Conservation (phyloP, 192 early-diverging fungal species). For the Physocladia obscura region DNA sequence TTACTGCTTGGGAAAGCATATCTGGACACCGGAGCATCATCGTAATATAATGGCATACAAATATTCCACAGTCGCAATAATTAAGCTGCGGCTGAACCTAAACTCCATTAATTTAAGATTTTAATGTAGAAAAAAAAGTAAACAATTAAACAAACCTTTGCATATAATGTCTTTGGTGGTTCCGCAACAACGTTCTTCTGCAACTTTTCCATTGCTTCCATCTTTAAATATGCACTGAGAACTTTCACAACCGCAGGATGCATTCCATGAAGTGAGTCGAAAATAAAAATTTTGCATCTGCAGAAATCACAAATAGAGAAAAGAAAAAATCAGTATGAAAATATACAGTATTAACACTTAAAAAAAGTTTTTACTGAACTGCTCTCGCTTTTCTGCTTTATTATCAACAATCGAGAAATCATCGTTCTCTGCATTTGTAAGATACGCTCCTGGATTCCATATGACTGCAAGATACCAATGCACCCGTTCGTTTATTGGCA, state of each 20-base stretch:
- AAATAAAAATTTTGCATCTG: slow-evolving; percentile 54
- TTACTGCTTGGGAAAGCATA: neutral
- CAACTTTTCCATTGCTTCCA: slow-evolving; percentile 50
- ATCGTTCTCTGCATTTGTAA: slow-evolving; percentile 12
- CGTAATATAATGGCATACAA: slow-evolving; percentile 75
- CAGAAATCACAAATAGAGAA: neutral
- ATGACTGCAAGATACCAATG: slow-evolving; percentile 90
- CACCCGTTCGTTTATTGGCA: slow-evolving; percentile 83
- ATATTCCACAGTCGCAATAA: slow-evolving; percentile 83
- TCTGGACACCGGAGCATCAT: slow-evolving; percentile 58
- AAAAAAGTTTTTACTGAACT: no score
- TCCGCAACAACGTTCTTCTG: neutral
- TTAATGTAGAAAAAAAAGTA: no score
- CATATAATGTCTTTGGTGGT: no score
- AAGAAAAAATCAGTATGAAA: no score
- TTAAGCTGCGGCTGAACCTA: slow-evolving; percentile 76
- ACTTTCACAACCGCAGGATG: slow-evolving; percentile 44
- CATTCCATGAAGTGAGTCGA: slow-evolving; percentile 62
- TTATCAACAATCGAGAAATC: slow-evolving; percentile 16
- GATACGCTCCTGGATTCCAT: slow-evolving; percentile 59
- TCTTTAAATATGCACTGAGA: slow-evolving; percentile 41
- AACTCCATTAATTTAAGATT: slow-evolving; percentile 3
- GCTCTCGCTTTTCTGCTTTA: slow-evolving; percentile 25
- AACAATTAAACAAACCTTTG: no score
- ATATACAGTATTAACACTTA: no score